These are phyloP conservation scores for Zea luxurians DNA, from an alignment of 176 grass and related monocot genomes.

Conservation along the genomic window DNA sequence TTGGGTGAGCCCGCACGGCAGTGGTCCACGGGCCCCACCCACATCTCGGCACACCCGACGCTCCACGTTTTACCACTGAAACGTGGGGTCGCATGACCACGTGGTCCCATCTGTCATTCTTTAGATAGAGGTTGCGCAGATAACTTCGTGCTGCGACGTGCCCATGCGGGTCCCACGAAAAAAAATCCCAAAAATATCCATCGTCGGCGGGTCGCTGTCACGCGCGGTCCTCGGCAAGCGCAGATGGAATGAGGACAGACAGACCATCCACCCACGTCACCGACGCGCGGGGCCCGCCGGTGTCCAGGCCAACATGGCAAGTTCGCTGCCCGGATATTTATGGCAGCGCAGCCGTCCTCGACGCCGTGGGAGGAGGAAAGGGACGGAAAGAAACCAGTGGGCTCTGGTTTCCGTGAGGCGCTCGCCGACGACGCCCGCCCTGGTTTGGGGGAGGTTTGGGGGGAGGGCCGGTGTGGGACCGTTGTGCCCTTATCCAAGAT, in stretches of 20 bases:
- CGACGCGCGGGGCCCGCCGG: neutral
- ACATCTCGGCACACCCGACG: neutral
- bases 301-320: neutral
- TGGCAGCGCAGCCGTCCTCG: neutral
- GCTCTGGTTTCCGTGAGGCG: conserved; percentile 16
- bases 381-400: neutral
- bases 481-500: neutral
- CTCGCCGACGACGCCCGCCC: neutral
- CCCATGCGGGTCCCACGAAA: neutral
- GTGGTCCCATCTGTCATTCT: neutral
- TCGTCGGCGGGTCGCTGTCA: neutral
- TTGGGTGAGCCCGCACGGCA: neutral
- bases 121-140: neutral
- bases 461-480: neutral
- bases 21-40: neutral
- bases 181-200: neutral
- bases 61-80: accelerated
- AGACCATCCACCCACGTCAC: neutral
- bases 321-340: neutral
- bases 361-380: neutral
- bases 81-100: accelerated
- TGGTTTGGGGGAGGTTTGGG: neutral
- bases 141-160: neutral
- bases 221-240: neutral
- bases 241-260: too few relatives aligned